Evolutionary conservation across 164 flowering plant species (phyloP).

Genomic region (Cinnamomum micranthum): DNA sequence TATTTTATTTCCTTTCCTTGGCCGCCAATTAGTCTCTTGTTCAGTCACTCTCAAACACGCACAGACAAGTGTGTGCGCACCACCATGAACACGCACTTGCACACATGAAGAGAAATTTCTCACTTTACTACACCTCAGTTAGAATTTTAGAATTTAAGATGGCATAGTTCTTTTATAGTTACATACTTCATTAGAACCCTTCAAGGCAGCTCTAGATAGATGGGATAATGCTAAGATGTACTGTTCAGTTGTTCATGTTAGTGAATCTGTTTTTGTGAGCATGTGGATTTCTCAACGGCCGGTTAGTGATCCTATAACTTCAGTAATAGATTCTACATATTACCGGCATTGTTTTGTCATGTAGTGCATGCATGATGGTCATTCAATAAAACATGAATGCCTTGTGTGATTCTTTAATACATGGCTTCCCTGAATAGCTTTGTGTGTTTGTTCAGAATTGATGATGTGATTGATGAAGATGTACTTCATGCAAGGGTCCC

Average conservation of each 20-base stretch:
- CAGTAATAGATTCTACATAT: background rate
- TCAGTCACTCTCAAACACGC: too few species aligned
- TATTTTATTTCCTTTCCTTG: too few species aligned
- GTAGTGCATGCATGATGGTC: background rate
- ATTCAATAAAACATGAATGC: background rate
- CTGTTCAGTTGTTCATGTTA: background rate
- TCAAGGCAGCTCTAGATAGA: too few species aligned
- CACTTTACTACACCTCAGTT: too few species aligned
- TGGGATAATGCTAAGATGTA: background rate
- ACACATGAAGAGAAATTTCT: too few species aligned
- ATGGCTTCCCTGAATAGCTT: background rate
- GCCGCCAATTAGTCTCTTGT: too few species aligned
- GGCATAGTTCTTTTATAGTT: too few species aligned
- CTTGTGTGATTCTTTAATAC: background rate
- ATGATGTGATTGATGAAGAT: slow-evolving; percentile 91
- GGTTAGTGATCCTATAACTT: background rate
- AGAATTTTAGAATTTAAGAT: too few species aligned
- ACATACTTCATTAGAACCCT: too few species aligned
- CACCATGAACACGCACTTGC: too few species aligned
- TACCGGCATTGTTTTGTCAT: too few species aligned
- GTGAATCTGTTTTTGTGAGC: background rate
- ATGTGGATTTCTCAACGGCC: background rate
- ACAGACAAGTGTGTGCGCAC: too few species aligned
- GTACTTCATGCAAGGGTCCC: slow-evolving; percentile 95
- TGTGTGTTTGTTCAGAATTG: slow-evolving; percentile 48